Percentiles rank a stretch among this genome's conserved stretches.
These are phyloP conservation scores for Exophiala aquamarina DNA, from an alignment of 2,329 filamentous ascomycete species.

Conservation along the genomic window DNA sequence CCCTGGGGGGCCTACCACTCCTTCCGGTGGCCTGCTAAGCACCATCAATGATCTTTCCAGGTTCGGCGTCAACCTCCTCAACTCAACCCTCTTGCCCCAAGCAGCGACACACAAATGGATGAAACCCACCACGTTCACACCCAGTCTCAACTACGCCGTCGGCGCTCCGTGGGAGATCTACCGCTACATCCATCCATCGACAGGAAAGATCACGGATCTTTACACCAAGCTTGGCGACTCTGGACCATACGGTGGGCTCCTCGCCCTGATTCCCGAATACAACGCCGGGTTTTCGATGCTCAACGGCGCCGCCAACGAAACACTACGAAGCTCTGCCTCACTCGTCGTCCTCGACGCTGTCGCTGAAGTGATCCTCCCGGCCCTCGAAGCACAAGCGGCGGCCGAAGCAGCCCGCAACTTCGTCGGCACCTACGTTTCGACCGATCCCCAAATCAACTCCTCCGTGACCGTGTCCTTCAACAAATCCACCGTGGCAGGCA, in stretches of 20 bases:
- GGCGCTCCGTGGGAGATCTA: slow-evolving; percentile 45
- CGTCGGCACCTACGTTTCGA: slow-evolving; percentile 32
- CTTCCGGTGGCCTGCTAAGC: slow-evolving; percentile 30
- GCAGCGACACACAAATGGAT: slow-evolving; percentile 41
- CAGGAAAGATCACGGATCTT: slow-evolving; percentile 33
- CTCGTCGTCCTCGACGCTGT: slow-evolving; percentile 40
- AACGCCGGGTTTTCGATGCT: slow-evolving; percentile 46
- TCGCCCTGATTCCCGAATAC: slow-evolving; percentile 48
- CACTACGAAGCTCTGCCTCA: slow-evolving; percentile 38
- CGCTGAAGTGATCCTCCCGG: slow-evolving; percentile 32
- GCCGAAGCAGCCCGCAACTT: slow-evolving; percentile 31
- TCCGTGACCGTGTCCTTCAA: slow-evolving; percentile 29
- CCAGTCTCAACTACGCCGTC: slow-evolving; percentile 40
- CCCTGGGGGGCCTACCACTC: slow-evolving; percentile 16
- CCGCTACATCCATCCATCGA: slow-evolving; percentile 32
- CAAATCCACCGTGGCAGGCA: slow-evolving; percentile 4
- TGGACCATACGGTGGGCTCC: slow-evolving; percentile 37
- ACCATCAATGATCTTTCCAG: slow-evolving; percentile 40
- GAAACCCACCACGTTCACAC: slow-evolving; percentile 41
- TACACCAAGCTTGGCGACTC: slow-evolving; percentile 47
- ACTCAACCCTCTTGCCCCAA: slow-evolving; percentile 37
- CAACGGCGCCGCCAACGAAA: slow-evolving; percentile 43
- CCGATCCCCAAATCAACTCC: slow-evolving; percentile 27
- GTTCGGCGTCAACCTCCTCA: slow-evolving; percentile 34
- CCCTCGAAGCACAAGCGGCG: slow-evolving; percentile 33